Percentiles rank a stretch among this genome's conserved stretches.
Evolutionary conservation across 83 land plant genomes (phyloP).

Genomic region (Thuja plicata): DNA sequence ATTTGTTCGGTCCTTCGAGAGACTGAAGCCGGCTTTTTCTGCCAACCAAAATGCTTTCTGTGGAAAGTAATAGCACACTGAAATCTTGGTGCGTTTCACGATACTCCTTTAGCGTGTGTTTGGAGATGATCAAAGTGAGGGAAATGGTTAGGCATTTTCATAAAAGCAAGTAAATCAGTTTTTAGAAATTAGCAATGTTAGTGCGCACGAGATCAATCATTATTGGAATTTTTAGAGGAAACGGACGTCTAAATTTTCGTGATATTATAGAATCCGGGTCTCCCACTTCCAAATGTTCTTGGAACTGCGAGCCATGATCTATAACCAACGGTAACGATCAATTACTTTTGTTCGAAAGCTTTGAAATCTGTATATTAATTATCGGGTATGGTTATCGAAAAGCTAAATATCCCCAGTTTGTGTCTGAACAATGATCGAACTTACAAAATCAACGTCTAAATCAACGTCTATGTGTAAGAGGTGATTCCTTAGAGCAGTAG

Average conservation of each 20-base stretch:
- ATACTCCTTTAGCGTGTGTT: not conserved
- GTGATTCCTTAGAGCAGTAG: not conserved
- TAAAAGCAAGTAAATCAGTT: not conserved
- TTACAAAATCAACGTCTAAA: too few relatives aligned
- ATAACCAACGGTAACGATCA: not conserved
- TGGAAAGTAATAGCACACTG: not conserved
- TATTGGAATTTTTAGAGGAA: conserved; percentile 2
- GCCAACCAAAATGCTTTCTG: not conserved
- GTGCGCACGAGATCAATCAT: not conserved
- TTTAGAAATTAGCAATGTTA: not conserved
- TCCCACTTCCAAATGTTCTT: not conserved
- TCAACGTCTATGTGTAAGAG: not conserved
- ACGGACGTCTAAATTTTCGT: not conserved
- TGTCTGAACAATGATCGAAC: not conserved
- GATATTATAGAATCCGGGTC: not conserved
- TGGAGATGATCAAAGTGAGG: not conserved
- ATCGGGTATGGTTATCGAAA: not conserved
- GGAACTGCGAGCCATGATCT: not conserved
- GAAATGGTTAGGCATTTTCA: not conserved
- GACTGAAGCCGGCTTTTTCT: not conserved
- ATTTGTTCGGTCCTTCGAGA: not conserved
- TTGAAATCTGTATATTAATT: not conserved
- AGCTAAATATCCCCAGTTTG: not conserved
- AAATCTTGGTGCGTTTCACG: not conserved
- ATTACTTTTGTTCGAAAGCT: not conserved